Percentiles rank a stretch among this genome's conserved stretches.
phyloP scores from a whole-genome alignment of 352 stramenopile species.

The Globisporangium perplexum region DNA sequence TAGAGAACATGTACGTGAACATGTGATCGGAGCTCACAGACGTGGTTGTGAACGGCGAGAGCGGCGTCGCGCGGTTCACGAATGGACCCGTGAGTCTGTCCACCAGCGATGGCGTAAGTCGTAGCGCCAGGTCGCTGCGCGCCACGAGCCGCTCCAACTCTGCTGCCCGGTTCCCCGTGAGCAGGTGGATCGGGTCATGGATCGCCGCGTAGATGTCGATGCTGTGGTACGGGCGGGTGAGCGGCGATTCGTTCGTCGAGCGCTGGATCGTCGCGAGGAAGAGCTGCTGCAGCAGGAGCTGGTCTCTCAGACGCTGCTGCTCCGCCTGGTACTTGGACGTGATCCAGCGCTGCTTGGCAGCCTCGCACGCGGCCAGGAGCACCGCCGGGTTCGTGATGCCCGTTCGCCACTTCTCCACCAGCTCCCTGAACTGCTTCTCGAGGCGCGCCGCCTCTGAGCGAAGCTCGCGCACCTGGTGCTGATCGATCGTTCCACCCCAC shows the following conservation, averaged over 20 bases:
- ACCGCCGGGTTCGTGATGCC: slow-evolving; percentile 23
- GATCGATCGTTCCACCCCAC: background rate
- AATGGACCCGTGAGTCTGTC: slow-evolving; percentile 25
- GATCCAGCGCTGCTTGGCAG: slow-evolving; percentile 46
- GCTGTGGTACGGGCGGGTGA: slow-evolving; percentile 26
- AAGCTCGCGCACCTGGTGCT: slow-evolving; percentile 1
- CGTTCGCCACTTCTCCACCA: slow-evolving; percentile 28
- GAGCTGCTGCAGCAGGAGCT: slow-evolving; percentile 52
- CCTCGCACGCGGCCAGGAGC: slow-evolving; percentile 29
- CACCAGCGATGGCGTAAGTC: slow-evolving; percentile 25
- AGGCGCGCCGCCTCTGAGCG: slow-evolving; percentile 1
- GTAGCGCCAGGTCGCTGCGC: slow-evolving; percentile 30
- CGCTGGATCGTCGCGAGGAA: slow-evolving; percentile 51
- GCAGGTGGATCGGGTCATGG: slow-evolving; percentile 18
- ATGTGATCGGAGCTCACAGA: slow-evolving; percentile 37
- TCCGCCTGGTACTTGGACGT: slow-evolving; percentile 32
- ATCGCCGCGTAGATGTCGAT: slow-evolving; percentile 46
- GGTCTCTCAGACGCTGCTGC: slow-evolving; percentile 39
- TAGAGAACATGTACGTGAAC: slow-evolving; percentile 37
- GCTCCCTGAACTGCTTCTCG: background rate
- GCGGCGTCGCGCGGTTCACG: slow-evolving; percentile 16
- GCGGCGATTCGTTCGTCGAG: slow-evolving; percentile 31
- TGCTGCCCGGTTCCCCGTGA: slow-evolving; percentile 1
- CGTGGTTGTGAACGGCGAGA: slow-evolving; percentile 37
- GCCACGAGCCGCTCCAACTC: slow-evolving; percentile 25